Evolutionary conservation across 139 green algal genomes (phyloP).

Genomic region (Chlorokybus atmophyticus): DNA sequence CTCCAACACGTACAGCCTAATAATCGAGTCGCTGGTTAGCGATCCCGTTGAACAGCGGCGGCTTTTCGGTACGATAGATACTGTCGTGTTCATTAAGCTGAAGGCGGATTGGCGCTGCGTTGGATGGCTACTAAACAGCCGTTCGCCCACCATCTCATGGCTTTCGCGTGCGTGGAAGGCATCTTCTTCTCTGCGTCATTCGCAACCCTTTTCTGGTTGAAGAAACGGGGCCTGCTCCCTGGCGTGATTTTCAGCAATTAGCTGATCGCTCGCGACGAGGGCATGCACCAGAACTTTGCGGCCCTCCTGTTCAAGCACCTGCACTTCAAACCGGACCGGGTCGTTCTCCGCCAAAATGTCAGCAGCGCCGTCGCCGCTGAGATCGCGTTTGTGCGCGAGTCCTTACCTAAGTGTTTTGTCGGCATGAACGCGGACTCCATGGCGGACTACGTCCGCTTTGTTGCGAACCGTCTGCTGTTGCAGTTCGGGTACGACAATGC

Average conservation of each 20-base stretch:
- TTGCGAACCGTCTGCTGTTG: slow-evolving; percentile 55
- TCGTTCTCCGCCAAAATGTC: slow-evolving; percentile 40
- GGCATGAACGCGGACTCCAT: slow-evolving; percentile 62
- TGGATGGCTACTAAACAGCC: slow-evolving; percentile 15
- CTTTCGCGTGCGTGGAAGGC: slow-evolving; percentile 64
- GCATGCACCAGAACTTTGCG: slow-evolving; percentile 63
- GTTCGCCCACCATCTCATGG: slow-evolving; percentile 55
- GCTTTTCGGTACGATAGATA: slow-evolving; percentile 49
- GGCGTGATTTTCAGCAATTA: slow-evolving; percentile 64
- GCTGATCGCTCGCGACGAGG: slow-evolving; percentile 63
- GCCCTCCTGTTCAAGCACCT: slow-evolving; percentile 49
- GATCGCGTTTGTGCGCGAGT: slow-evolving; percentile 50
- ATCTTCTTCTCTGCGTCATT: slow-evolving; percentile 62
- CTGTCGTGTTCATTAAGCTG: slow-evolving; percentile 41
- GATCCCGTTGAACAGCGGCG: slow-evolving; percentile 34
- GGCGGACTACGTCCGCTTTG: slow-evolving; percentile 59
- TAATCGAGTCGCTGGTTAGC: slow-evolving; percentile 54
- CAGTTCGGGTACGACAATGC: slow-evolving; percentile 49
- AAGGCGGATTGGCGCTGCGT: slow-evolving; percentile 41
- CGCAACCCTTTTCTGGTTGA: slow-evolving; percentile 69
- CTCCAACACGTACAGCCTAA: slow-evolving; percentile 57
- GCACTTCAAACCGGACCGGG: slow-evolving; percentile 25
- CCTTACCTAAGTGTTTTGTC: slow-evolving; percentile 47
- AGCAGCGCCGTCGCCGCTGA: slow-evolving; percentile 50
- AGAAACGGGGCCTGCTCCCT: slow-evolving; percentile 59